Percentiles rank a stretch among this genome's conserved stretches.
These are phyloP conservation scores for Pneumocystis canis DNA, from an alignment of 1,139 yeast species.

Conservation along the genomic window DNA sequence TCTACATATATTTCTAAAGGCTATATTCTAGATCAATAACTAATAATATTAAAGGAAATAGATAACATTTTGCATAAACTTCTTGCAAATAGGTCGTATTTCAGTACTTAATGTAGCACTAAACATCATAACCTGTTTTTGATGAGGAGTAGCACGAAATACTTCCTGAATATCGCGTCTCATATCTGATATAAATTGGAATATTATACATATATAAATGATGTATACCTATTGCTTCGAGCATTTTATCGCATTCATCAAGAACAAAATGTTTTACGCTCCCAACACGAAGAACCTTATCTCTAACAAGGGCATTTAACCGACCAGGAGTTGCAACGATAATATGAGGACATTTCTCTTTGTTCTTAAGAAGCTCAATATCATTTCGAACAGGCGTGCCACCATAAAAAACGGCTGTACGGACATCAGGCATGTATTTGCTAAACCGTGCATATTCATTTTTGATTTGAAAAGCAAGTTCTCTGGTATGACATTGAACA, in stretches of 20 bases:
- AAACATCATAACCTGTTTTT: slow-evolving; percentile 98
- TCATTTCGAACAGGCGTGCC: slow-evolving; percentile 84
- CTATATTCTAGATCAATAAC: slow-evolving; percentile 1
- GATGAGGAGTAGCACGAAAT: slow-evolving; percentile 94
- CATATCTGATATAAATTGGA: slow-evolving; percentile 45
- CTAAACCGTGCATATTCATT: slow-evolving; percentile 96
- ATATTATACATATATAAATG: slow-evolving; percentile 18
- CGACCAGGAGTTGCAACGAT: slow-evolving; percentile 98
- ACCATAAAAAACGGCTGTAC: slow-evolving; percentile 93
- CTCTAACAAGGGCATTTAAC: slow-evolving; percentile 83
- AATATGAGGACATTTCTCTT: slow-evolving; percentile 91
- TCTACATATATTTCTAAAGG: slow-evolving; percentile 96
- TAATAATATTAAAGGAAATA: slow-evolving; percentile 3
- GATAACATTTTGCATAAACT: slow-evolving; percentile 78
- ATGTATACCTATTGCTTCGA: slow-evolving; percentile 34
- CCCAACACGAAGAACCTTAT: slow-evolving; percentile 72
- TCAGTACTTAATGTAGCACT: slow-evolving; percentile 91
- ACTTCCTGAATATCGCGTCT: slow-evolving; percentile 97
- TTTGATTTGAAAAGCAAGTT: slow-evolving; percentile 94
- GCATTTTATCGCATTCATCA: slow-evolving; percentile 97
- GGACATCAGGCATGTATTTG: slow-evolving; percentile 95
- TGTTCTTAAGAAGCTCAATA: slow-evolving; percentile 73
- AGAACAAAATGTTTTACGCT: slow-evolving; percentile 89
- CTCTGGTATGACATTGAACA: slow-evolving; percentile 96
- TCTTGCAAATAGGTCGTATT: slow-evolving; percentile 91